phyloP scores from a whole-genome alignment of 805 yeast genomes.

The Kodamaea restingae region DNA sequence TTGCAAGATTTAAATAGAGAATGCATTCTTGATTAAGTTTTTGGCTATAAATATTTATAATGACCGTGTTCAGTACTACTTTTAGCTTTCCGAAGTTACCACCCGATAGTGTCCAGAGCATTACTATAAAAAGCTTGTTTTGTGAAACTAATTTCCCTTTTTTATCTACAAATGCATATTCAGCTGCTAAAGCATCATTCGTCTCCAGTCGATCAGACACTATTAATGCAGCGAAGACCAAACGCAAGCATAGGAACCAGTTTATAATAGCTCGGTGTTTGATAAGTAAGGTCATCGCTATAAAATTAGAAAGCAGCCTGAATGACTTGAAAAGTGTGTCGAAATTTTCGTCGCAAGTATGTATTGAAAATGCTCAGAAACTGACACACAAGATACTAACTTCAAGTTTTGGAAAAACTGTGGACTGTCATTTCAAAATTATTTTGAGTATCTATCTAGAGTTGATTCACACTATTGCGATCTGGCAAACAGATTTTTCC shows the following conservation, averaged over 20 bases:
- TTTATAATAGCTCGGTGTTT: slow-evolving; percentile 20
- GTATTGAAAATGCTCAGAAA: not conserved
- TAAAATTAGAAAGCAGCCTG: not conserved
- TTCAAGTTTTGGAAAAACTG: slow-evolving; percentile 18
- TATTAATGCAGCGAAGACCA: not conserved
- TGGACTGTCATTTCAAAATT: slow-evolving; percentile 10
- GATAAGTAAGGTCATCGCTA: slow-evolving; percentile 11
- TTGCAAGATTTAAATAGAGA: not conserved
- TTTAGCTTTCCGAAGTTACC: not conserved
- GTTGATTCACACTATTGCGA: slow-evolving; percentile 10
- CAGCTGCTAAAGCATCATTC: not conserved
- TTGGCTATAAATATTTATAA: no score
- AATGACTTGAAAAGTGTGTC: not conserved
- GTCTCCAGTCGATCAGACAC: not conserved
- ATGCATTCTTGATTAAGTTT: not conserved
- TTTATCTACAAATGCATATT: not conserved
- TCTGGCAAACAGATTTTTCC: not conserved
- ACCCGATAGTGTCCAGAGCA: no score
- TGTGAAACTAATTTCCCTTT: not conserved
- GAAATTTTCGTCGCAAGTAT: not conserved
- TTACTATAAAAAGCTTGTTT: not conserved
- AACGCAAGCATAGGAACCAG: slow-evolving; percentile 15
- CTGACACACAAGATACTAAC: not conserved
- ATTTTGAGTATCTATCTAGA: slow-evolving; percentile 15
- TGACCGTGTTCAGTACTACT: not conserved